A percentile compares a stretch with the other conserved stretches of the same genome.
phyloP scores from a whole-genome alignment of 1,139 yeast species.

The Oligophagozyma castellii region DNA sequence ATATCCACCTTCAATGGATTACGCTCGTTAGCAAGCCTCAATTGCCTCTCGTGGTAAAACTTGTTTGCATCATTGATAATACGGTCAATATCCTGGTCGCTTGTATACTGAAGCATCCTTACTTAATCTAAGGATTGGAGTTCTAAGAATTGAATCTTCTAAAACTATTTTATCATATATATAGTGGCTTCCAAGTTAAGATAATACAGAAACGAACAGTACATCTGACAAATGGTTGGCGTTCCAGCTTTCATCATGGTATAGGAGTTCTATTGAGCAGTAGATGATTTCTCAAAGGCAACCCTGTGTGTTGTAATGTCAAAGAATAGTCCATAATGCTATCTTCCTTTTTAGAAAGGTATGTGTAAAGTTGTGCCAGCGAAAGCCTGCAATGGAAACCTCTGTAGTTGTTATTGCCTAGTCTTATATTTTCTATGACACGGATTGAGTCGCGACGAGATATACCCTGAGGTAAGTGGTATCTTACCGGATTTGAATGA shows the following conservation, averaged over 20 bases:
- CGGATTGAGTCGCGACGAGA: constrained; percentile 10
- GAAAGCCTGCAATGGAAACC: constrained; percentile 12
- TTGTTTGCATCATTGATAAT: constrained; percentile 8
- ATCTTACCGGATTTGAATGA: constrained; percentile 11
- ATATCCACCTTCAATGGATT: constrained; percentile 29
- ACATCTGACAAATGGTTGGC: too few relatives aligned
- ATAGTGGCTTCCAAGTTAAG: too few relatives aligned
- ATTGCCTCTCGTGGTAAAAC: constrained; percentile 12
- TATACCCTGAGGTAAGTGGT: constrained; percentile 5
- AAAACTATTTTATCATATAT: too few relatives aligned
- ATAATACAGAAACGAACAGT: too few relatives aligned
- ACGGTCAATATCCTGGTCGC: constrained; percentile 11
- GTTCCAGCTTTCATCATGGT: too few relatives aligned
- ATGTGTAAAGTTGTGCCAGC: constrained; percentile 16
- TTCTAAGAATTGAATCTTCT: too few relatives aligned
- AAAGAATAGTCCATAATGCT: constrained; percentile 13
- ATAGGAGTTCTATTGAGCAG: constrained; percentile 8
- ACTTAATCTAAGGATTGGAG: too few relatives aligned
- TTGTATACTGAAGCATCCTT: constrained; percentile 7
- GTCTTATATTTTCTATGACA: constrained; percentile 18
- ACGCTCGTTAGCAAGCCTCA: constrained; percentile 6
- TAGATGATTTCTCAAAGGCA: constrained; percentile 10
- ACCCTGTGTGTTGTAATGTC: constrained; percentile 9
- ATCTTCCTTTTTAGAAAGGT: constrained; percentile 18
- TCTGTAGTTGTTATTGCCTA: constrained; percentile 17